Percentiles rank a stretch among this genome's conserved stretches.
Evolutionary conservation across 192 early-diverging fungal genomes (phyloP).

Genomic region (Coemansia guatemalensis): DNA sequence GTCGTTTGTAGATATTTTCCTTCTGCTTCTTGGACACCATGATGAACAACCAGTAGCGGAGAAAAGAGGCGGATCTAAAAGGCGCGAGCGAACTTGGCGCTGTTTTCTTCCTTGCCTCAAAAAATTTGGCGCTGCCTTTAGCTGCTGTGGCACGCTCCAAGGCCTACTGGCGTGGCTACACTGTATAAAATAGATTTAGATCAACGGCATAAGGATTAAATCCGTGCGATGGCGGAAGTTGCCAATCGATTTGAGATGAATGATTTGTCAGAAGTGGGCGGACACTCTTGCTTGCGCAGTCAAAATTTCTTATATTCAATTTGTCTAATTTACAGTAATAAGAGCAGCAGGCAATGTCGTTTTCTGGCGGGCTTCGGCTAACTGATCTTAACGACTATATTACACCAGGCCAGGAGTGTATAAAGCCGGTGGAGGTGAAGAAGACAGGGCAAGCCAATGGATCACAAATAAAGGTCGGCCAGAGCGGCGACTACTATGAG

Average conservation of each 20-base stretch:
- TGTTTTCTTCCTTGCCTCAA: conserved; percentile 4
- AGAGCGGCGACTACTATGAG: conserved; percentile 85
- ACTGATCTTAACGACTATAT: conserved; percentile 98
- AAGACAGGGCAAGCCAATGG: conserved; percentile 62
- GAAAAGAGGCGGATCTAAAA: conserved; percentile 32
- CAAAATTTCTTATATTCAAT: background rate
- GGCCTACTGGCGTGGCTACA: too few relatives aligned
- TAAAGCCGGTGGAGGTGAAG: conserved; percentile 87
- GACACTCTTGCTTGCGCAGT: background rate
- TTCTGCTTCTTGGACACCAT: conserved; percentile 55
- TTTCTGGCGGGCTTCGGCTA: conserved; percentile 83
- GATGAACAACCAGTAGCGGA: conserved; percentile 39
- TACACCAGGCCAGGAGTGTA: conserved; percentile 94
- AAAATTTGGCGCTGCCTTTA: too few relatives aligned
- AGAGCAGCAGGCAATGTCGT: conserved; percentile 58
- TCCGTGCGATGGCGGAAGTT: too few relatives aligned
- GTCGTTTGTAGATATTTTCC: conserved; percentile 36
- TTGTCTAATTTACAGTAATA: conserved; percentile 4
- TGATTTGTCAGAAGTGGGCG: background rate
- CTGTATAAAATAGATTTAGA: too few relatives aligned
- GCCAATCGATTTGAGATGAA: background rate
- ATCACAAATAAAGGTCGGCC: conserved; percentile 71
- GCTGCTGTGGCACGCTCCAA: too few relatives aligned
- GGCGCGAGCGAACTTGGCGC: background rate
- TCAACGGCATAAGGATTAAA: too few relatives aligned